These are phyloP conservation scores for Penicillium dipodomyicola DNA, from an alignment of 495 filamentous ascomycete species.

Conservation along the genomic window DNA sequence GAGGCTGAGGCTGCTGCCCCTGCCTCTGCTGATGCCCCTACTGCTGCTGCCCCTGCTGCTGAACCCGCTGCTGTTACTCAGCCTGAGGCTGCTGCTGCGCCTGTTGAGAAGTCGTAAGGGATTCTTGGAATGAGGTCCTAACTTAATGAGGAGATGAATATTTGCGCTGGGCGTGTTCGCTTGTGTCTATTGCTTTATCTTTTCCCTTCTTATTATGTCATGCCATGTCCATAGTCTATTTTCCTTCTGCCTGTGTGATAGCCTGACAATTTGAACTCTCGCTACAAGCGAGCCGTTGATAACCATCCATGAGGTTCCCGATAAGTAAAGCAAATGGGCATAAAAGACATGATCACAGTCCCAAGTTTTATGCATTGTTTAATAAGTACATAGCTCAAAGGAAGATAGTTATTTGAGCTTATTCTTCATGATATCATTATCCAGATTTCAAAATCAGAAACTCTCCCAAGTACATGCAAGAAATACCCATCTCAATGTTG, in stretches of 20 bases:
- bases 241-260: constrained; percentile 1
- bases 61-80: constrained; percentile 20
- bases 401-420: not conserved
- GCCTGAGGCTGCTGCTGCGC: constrained; percentile 27
- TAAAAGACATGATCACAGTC: not conserved
- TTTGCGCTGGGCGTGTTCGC: not conserved
- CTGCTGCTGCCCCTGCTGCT: constrained; percentile 17
- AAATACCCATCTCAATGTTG: constrained; percentile 12
- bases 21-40: constrained; percentile 6
- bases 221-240: constrained; percentile 8
- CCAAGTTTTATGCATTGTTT: not conserved
- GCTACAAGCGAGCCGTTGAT: not conserved
- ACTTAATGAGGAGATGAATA: constrained; percentile 5
- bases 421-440: constrained; percentile 12
- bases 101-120: constrained; percentile 31
- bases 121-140: not conserved
- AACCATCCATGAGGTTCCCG: not conserved
- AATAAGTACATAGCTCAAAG: not conserved
- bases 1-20: constrained; percentile 37
- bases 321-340: not conserved
- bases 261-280: not conserved
- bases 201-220: constrained; percentile 6
- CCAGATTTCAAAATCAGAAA: not conserved
- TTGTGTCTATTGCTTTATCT: constrained; percentile 2
- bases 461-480: not conserved